Percentiles rank a stretch among this genome's conserved stretches.
These are phyloP conservation scores for Diddensiella santjacobensis DNA, from an alignment of 805 yeast species.

Conservation along the genomic window DNA sequence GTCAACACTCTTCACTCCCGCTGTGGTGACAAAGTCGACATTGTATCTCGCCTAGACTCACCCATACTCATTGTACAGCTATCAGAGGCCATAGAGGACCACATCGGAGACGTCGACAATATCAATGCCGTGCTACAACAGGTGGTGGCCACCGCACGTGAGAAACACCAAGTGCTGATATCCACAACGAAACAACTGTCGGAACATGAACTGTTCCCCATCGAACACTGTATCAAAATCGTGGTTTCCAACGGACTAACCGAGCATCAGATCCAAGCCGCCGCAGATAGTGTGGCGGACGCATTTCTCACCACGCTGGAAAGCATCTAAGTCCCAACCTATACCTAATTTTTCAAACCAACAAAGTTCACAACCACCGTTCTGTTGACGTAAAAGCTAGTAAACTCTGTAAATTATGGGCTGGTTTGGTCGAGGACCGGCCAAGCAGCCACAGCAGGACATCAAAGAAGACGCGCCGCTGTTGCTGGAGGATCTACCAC, in stretches of 20 bases:
- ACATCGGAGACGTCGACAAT: constrained; percentile 25
- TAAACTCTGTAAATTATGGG: too few relatives aligned
- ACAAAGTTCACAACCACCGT: too few relatives aligned
- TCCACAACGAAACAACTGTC: constrained; percentile 60
- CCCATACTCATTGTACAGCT: constrained; percentile 60
- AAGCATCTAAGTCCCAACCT: neutral
- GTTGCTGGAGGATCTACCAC: constrained; percentile 32
- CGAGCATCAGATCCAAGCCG: constrained; percentile 42
- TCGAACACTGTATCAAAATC: constrained; percentile 57
- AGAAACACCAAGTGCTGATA: constrained; percentile 54
- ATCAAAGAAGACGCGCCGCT: constrained; percentile 4
- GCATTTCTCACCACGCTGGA: constrained; percentile 7
- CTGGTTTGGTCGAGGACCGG: neutral
- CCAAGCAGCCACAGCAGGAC: neutral
- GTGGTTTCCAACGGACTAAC: constrained; percentile 42
- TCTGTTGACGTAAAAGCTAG: too few relatives aligned
- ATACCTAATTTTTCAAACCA: too few relatives aligned
- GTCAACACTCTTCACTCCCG: constrained; percentile 12
- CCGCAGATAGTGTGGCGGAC: constrained; percentile 37
- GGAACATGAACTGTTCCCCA: constrained; percentile 70
- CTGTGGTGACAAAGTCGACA: constrained; percentile 32
- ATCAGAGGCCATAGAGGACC: constrained; percentile 25
- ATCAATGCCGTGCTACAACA: constrained; percentile 63
- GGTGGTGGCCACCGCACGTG: constrained; percentile 52
- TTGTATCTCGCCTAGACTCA: constrained; percentile 56